phyloP scores from a whole-genome alignment of 345 rosid species.

The Pelargonium nanum region DNA sequence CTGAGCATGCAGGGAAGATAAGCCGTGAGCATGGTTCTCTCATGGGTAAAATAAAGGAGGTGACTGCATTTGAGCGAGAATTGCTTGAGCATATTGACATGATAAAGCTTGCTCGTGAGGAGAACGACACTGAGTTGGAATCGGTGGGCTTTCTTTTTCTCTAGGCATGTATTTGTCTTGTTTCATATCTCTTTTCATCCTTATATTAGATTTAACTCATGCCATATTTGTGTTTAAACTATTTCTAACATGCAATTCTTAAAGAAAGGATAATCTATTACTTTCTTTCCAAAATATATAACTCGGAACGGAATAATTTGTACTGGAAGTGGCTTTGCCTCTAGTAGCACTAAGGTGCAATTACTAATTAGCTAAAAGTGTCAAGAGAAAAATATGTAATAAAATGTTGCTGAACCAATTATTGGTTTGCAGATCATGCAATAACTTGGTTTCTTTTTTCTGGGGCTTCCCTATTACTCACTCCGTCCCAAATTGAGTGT shows the following conservation, averaged over 20 bases:
- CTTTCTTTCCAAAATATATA: too few relatives aligned
- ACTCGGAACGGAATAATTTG: too few relatives aligned
- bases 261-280: too few relatives aligned
- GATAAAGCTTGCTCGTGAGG: conserved; percentile 87
- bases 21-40: conserved; percentile 83
- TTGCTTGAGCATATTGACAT: conserved; percentile 91
- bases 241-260: not conserved
- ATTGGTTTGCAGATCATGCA: too few relatives aligned
- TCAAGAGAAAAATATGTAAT: too few relatives aligned
- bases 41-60: conserved; percentile 63
- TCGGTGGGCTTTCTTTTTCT: conserved; percentile 64
- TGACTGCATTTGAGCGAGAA: conserved; percentile 61
- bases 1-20: conserved; percentile 71
- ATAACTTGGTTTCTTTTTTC: too few relatives aligned
- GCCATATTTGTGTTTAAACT: not conserved
- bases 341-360: too few relatives aligned
- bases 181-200: conserved; percentile 4
- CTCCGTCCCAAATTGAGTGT: too few relatives aligned
- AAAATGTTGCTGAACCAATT: too few relatives aligned
- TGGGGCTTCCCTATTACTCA: too few relatives aligned
- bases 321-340: too few relatives aligned
- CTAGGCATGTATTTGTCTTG: conserved; percentile 57
- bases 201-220: not conserved
- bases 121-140: conserved; percentile 80
- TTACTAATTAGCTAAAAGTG: too few relatives aligned